Base-by-base conservation (phyloP, 2,329 filamentous ascomycete genomes). In the Neonectria hederae region DNA sequence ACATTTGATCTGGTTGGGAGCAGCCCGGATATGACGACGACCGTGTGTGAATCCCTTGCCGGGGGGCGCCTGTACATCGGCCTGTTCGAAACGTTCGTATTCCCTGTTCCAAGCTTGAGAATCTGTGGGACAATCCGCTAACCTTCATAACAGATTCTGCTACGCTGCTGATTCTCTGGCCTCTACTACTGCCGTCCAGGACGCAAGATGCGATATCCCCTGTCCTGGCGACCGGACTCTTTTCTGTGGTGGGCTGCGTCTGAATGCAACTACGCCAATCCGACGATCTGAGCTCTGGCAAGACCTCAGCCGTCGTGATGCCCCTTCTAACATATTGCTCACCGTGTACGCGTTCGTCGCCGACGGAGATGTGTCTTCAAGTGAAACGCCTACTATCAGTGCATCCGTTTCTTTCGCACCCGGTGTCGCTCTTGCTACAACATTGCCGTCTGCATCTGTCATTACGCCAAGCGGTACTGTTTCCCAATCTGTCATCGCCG, bases 141-240 rank as follows among this genome's bases (percentile, higher is more conserved):
- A 60, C 22, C 14, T 14, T n/a, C 24, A 7, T 24, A 10, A 8
- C 28, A 70, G 68, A 43, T 67, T 65, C 6, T 70, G 68, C 17
- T 69, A 70, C 38, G 65, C 51, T 2, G 55, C 65, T 1, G 55
- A 67, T 28, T 28, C 46, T 2, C 26, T 69, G 10, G 35, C 30
- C 5, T 54, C 54, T 21, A 14, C 62, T 49, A 7, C 45, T 67
- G 0, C 13, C 11, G 10, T 32, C 10, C 30, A 3, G n/a, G 38
- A 63, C 2, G 62, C 48, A 2, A 48, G 30, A 2, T 70, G 67
- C 22, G 55, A 70, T 45, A 11, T 60, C 2, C 62, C 45, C 5
- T 70, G 68, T 13, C 67, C 65, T 6, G 68, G 66, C 2, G 68
- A 70, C 4, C 52, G 51, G 24, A 49, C 53, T 3, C 55, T 70